A percentile compares a stretch with the other conserved stretches of the same genome.
phyloP scores from a whole-genome alignment of 768 basidiomycete genomes.

The Tulasnella sp. region DNA sequence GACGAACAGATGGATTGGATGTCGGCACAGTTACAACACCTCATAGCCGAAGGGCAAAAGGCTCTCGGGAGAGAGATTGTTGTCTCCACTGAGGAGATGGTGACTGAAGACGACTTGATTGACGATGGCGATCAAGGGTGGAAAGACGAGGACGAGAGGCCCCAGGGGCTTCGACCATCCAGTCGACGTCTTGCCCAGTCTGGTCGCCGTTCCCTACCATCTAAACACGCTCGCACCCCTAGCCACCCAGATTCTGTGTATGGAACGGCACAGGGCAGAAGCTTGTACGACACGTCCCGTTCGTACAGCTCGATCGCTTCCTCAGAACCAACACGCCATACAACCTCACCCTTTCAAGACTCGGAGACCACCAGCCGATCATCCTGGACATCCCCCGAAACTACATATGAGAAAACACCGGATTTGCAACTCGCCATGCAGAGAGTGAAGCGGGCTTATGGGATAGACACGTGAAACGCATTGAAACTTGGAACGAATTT shows the following conservation, averaged over 20 bases:
- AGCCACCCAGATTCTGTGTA: too few species aligned
- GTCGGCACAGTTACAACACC: conserved; percentile 48
- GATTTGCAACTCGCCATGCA: neutral
- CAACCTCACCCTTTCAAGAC: too few species aligned
- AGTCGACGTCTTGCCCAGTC: too few species aligned
- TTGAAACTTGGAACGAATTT: neutral
- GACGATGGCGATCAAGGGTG: conserved; percentile 66
- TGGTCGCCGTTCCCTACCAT: too few species aligned
- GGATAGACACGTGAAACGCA: neutral
- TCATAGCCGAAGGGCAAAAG: conserved; percentile 69
- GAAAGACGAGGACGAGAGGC: conserved; percentile 67
- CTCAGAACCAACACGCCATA: too few species aligned
- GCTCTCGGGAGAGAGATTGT: conserved; percentile 70
- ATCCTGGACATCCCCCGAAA: too few species aligned
- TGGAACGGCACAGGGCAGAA: too few species aligned
- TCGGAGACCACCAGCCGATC: too few species aligned
- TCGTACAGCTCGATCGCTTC: too few species aligned
- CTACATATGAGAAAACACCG: neutral
- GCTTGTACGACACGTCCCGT: too few species aligned
- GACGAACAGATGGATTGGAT: conserved; percentile 66
- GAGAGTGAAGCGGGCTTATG: neutral
- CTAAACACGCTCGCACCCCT: too few species aligned
- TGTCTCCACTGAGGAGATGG: conserved; percentile 26
- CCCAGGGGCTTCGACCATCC: too few species aligned
- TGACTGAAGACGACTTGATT: conserved; percentile 52